Evolutionary conservation across 2,329 filamentous ascomycete genomes (phyloP).

Genomic region (Penicillium olsonii): DNA sequence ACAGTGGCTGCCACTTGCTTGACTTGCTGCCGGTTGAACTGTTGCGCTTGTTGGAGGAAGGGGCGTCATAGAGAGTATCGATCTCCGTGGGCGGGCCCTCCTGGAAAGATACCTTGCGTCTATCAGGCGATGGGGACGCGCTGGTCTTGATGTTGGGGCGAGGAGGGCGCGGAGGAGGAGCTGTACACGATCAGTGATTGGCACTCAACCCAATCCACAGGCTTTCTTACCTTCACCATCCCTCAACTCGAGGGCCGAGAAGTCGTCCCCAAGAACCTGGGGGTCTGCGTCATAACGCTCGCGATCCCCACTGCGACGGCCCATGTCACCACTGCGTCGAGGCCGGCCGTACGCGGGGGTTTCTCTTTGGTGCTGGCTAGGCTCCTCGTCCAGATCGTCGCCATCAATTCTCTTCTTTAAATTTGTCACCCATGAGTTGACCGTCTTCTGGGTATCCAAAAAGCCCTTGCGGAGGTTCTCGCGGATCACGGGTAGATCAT

Average conservation of each 20-base stretch:
- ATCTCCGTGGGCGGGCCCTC: constrained; percentile 76
- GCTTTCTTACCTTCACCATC: constrained; percentile 58
- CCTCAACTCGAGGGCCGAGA: constrained; percentile 65
- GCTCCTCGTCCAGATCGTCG: constrained; percentile 61
- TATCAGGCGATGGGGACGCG: constrained; percentile 56
- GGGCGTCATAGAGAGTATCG: constrained; percentile 67
- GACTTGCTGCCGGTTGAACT: constrained; percentile 59
- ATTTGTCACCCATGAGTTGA: constrained; percentile 89
- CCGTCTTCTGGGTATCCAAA: constrained; percentile 85
- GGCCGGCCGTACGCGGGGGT: constrained; percentile 49
- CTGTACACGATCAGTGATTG: constrained; percentile 42
- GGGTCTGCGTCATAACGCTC: constrained; percentile 95
- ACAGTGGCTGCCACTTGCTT: constrained; percentile 97
- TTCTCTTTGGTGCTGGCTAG: constrained; percentile 31
- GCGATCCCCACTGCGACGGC: constrained; percentile 78
- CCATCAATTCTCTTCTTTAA: constrained; percentile 94
- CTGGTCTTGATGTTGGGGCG: constrained; percentile 79
- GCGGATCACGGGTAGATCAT: constrained; percentile 89
- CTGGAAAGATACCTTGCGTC: constrained; percentile 59
- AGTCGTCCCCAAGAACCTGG: constrained; percentile 85
- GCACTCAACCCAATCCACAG: not conserved
- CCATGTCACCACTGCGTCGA: constrained; percentile 62
- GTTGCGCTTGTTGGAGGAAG: constrained; percentile 57
- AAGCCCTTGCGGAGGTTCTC: constrained; percentile 95
- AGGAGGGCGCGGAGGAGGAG: constrained; percentile 57